Evolutionary conservation across 306 rosid species (phyloP).

Genomic region (Quillaja saponaria): DNA sequence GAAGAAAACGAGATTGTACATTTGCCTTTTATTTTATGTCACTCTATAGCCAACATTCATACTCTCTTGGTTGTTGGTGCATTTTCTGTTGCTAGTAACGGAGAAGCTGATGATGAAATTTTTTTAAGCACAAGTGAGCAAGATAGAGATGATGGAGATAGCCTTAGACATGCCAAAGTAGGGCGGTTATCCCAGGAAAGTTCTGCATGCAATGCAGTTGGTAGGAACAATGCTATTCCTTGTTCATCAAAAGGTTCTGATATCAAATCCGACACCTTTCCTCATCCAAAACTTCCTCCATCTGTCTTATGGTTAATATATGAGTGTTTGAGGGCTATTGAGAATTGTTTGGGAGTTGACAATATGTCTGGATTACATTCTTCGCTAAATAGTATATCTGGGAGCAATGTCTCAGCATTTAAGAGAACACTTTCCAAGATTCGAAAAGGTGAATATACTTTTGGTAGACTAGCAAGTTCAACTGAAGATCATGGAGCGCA

Average conservation of each 20-base stretch:
- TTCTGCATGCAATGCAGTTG: conserved; percentile 57
- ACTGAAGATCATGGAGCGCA: conserved; percentile 58
- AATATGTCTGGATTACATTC: conserved; percentile 47
- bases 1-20: conserved; percentile 79
- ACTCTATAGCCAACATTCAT: conserved; percentile 75
- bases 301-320: conserved; percentile 66
- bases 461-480: conserved; percentile 61
- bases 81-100: conserved; percentile 60
- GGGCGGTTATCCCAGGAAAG: conserved; percentile 82
- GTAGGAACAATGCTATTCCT: conserved; percentile 44
- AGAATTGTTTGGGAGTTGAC: conserved; percentile 71
- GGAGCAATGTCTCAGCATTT: conserved; percentile 58
- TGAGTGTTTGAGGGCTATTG: conserved; percentile 86
- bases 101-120: conserved; percentile 48
- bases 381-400: conserved; percentile 43
- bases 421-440: conserved; percentile 64
- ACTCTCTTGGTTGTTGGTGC: conserved; percentile 85
- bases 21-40: conserved; percentile 69
- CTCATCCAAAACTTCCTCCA: conserved; percentile 47
- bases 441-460: conserved; percentile 58
- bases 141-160: conserved; percentile 59
- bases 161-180: conserved; percentile 72
- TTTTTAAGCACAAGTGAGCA: conserved; percentile 34
- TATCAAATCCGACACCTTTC: conserved; percentile 40
- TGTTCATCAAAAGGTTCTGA: conserved; percentile 41